Conservation (phyloP, 2,329 filamentous ascomycete genomes). For the Fulvia fulva region DNA sequence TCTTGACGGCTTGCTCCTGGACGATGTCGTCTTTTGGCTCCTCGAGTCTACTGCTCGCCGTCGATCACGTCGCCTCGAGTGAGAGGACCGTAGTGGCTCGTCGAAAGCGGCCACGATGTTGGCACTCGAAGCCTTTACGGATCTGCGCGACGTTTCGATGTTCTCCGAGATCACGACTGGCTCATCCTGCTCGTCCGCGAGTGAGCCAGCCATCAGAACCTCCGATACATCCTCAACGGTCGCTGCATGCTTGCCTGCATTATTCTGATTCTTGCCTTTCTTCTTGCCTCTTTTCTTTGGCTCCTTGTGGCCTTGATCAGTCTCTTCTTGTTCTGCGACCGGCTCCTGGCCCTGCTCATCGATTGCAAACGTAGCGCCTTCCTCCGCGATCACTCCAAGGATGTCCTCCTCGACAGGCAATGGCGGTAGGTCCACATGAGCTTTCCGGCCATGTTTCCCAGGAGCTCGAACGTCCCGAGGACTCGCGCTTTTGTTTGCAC, state of each 20-base stretch:
- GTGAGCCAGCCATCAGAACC: slow-evolving; percentile 26
- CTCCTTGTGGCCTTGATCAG: background rate
- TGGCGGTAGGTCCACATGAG: background rate
- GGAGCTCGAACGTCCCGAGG: background rate
- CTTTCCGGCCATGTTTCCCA: background rate
- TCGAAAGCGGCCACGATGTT: background rate
- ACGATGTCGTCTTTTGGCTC: slow-evolving; percentile 8
- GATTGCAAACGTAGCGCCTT: background rate
- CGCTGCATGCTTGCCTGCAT: slow-evolving; percentile 1
- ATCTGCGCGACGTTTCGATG: background rate
- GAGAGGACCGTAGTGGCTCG: background rate
- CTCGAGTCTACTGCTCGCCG: background rate
- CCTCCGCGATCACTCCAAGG: background rate
- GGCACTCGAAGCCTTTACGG: slow-evolving; percentile 9
- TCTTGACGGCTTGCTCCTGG: background rate
- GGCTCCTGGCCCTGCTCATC: background rate
- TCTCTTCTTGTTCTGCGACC: background rate
- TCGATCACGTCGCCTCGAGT: background rate
- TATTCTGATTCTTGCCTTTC: background rate
- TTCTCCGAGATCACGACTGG: background rate
- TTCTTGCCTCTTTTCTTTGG: slow-evolving; percentile 3
- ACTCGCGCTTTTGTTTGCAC: background rate
- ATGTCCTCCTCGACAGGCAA: background rate
- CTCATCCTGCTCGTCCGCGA: slow-evolving; percentile 6
- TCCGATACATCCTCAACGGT: slow-evolving; percentile 9